Base-by-base conservation (phyloP, 2,329 filamentous ascomycete genomes). In the Diaporthe caulivora region DNA sequence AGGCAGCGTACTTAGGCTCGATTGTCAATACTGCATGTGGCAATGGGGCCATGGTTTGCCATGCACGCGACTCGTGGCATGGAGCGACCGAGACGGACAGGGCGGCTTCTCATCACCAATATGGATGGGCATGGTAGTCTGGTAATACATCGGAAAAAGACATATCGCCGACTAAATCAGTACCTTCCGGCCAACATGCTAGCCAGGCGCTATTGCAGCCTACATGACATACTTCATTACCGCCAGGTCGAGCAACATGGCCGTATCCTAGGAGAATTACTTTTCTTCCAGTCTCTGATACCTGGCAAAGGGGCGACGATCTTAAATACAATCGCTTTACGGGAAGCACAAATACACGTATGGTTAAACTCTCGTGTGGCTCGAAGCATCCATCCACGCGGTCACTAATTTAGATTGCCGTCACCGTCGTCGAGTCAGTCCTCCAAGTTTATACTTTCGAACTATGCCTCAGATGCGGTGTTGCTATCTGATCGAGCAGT, bases 61-160 rank as follows among this genome's bases (percentile, higher is more conserved):
- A 24, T 49, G 15, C 13, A 67, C 62, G n/a, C 62, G 62, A 67
- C 47, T 67, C 62, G 44, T 65, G 24, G 10, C 55, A 37, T 15
- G 11, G n/a, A 13, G 2, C 5, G 7, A 24, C 18, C 13, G 31
- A 37, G 15, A 51, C 31, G 11, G 40, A 53, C n/a, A 18, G n/a
- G 29, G 62, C 11, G 17, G 31, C 24, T 1, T 37, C 40, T n/a
- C 2, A 31, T 17, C 31, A 53, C 24, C 24, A 21, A 21, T 1
- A 13, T 47, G 37, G 8, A 24, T 26, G n/a, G 7, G n/a, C 37
- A 10, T 11, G 11, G n/a, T 3, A 24, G 26, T n/a, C n/a, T n/a
- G n/a, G 37, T 13, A 18, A 31, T 3, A 26, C 15, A 29, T 44
- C 40, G 18, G 57, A 18, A 17, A 57, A 42, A 26, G 13, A 26